Evolutionary conservation across 192 early-diverging fungal genomes (phyloP), one percentile per base, ranked within the genome.

Genomic region (Helicostylum pulchrum): DNA sequence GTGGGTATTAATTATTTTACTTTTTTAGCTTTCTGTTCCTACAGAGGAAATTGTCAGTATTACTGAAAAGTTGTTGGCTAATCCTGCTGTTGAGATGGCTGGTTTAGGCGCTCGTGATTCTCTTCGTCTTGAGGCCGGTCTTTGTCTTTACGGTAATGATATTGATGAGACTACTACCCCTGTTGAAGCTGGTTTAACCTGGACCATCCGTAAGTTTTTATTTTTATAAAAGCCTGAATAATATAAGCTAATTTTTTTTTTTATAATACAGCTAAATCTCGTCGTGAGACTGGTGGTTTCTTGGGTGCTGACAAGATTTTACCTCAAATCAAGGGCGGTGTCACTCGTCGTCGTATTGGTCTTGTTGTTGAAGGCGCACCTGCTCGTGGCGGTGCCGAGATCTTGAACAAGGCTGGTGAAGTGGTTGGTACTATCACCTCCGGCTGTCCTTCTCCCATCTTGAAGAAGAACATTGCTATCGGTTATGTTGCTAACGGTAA

Each of bases 391-490:
- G 80, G 88, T 62, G 82, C 89, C 17, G 83, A 80, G 53, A 89
- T 96, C 63, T 82, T 85, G 36, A 77, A 79, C 61, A 65, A 72
- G 15, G 83, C 86, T 6, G 87, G 85, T 34, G 78, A 80, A 30
- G 70, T 81, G 50, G 80, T 94, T 64, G 96, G 96, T 47, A 88
- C 80, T 43, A 80, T 99, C 52, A 99, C 97, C n/a, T 88, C 85
- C 9, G 97, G 97, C 12, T 90, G 90, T 65, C 97, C 97, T 26
- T 87, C 89, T 5, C 97, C 97, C 2, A 85, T 86, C 3, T 81
- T 94, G 43, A 92, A 93, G 78, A 90, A 94, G 80, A 99, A 99
- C 80, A 80, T 99, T 64, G 97, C 95, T 12, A 99, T 99, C 95
- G 97, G 90, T 0, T 97, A 96, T 65, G 92, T 99, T 44, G 78